These are phyloP conservation scores for Pestalotiopsis fici DNA, from an alignment of 2,329 filamentous ascomycete genomes.

Conservation along the genomic window DNA sequence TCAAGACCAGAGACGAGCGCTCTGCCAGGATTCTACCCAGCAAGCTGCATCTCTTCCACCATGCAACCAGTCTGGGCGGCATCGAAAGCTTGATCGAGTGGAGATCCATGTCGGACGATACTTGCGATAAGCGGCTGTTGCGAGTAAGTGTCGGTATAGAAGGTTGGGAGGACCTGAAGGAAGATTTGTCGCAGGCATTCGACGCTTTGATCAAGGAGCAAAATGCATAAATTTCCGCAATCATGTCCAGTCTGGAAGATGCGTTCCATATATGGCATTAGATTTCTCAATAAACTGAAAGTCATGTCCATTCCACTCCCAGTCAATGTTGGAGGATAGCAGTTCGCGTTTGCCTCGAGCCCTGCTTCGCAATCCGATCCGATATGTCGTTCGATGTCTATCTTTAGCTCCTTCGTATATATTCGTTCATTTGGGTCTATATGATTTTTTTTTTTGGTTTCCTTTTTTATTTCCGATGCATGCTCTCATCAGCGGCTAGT, in stretches of 20 bases:
- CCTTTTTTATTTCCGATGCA: background rate
- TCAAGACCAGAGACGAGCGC: slow-evolving; percentile 62
- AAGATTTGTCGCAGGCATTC: slow-evolving; percentile 72
- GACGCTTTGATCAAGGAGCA: slow-evolving; percentile 47
- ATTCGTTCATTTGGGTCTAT: background rate
- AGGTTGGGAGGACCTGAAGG: slow-evolving; percentile 78
- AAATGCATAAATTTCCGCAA: slow-evolving; percentile 4
- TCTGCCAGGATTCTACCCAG: slow-evolving; percentile 73
- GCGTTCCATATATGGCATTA: background rate
- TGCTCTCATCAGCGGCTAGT: slow-evolving; percentile 14
- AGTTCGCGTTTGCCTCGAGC: background rate
- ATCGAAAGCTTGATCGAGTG: slow-evolving; percentile 97
- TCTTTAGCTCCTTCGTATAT: background rate
- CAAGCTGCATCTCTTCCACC: slow-evolving; percentile 82
- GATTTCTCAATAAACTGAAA: background rate
- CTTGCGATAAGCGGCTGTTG: slow-evolving; percentile 71
- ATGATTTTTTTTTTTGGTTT: background rate
- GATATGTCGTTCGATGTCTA: background rate
- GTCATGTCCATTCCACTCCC: background rate
- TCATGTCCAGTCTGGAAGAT: background rate
- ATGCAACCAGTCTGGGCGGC: slow-evolving; percentile 90
- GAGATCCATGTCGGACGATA: slow-evolving; percentile 82
- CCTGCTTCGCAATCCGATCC: background rate
- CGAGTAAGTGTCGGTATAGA: slow-evolving; percentile 87
- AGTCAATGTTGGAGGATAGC: background rate